These are phyloP conservation scores for Lasiodiplodia sp. DNA, from an alignment of 2,329 filamentous ascomycete species.

Conservation along the genomic window DNA sequence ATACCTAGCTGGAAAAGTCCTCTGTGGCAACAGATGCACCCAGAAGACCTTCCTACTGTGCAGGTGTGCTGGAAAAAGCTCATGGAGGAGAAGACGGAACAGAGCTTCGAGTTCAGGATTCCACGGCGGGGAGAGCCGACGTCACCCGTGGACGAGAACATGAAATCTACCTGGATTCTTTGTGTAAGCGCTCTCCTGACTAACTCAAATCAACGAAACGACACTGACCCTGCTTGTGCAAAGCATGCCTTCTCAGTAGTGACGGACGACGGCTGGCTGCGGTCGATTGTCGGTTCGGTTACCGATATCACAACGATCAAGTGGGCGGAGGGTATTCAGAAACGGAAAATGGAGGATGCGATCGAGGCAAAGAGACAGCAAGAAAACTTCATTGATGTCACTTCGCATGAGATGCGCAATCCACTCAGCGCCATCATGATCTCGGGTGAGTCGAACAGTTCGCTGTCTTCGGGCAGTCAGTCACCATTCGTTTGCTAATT, in stretches of 20 bases:
- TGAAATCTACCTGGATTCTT: slow-evolving; percentile 25
- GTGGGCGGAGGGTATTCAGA: slow-evolving; percentile 36
- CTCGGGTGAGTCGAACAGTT: slow-evolving; percentile 20
- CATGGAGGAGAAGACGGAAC: slow-evolving; percentile 23
- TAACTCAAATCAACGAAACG: neutral
- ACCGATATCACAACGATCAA: slow-evolving; percentile 46
- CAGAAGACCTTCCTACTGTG: slow-evolving; percentile 2
- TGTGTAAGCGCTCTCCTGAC: slow-evolving; percentile 4
- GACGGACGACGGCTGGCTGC: slow-evolving; percentile 37
- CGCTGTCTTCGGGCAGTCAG: neutral
- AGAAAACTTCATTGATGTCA: slow-evolving; percentile 48
- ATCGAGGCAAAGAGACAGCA: slow-evolving; percentile 44
- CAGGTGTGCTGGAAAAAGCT: slow-evolving; percentile 20
- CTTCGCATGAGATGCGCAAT: slow-evolving; percentile 47
- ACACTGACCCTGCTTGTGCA: neutral
- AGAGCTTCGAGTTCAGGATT: slow-evolving; percentile 29
- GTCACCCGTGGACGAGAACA: slow-evolving; percentile 15
- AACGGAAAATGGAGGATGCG: slow-evolving; percentile 36
- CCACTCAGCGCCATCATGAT: slow-evolving; percentile 30
- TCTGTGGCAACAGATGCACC: slow-evolving; percentile 26
- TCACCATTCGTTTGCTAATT: slow-evolving; percentile 4
- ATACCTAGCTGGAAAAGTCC: slow-evolving; percentile 21
- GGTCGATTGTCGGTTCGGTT: slow-evolving; percentile 42
- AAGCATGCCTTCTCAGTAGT: slow-evolving; percentile 37
- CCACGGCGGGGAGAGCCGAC: neutral